Conservation (phyloP, 305 asterid species). For the Coffea humblotiana region DNA sequence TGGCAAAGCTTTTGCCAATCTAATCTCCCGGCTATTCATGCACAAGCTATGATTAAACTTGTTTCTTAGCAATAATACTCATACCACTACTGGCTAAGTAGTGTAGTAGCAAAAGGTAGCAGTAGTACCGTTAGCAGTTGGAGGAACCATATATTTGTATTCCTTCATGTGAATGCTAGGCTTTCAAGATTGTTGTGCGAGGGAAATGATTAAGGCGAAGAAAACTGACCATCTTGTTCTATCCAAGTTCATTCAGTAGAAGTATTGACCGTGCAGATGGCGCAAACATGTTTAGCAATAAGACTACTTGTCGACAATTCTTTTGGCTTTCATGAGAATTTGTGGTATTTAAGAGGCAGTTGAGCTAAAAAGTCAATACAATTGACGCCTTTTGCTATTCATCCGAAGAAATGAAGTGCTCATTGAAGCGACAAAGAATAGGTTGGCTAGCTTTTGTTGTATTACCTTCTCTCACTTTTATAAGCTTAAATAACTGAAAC, state of each 20-base stretch:
- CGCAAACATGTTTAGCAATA: not conserved
- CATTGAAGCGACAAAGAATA: not conserved
- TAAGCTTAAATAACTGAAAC: no score
- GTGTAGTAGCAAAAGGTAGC: not conserved
- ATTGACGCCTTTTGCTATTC: not conserved
- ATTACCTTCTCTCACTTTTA: no score
- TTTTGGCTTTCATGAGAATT: no score
- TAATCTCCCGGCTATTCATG: constrained; percentile 73
- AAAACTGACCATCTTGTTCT: not conserved
- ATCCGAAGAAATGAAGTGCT: not conserved
- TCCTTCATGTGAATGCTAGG: constrained; percentile 33
- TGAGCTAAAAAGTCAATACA: not conserved
- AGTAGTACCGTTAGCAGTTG: not conserved
- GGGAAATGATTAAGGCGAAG: not conserved
- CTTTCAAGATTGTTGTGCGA: constrained; percentile 30
- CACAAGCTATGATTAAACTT: constrained; percentile 70
- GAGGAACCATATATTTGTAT: not conserved
- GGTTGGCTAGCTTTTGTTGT: not conserved
- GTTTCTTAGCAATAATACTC: constrained; percentile 31
- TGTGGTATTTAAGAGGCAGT: not conserved
- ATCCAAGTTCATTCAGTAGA: not conserved
- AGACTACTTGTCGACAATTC: not conserved
- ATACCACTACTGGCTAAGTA: not conserved
- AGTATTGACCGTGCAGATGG: not conserved
- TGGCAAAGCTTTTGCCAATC: constrained; percentile 93